phyloP scores from a whole-genome alignment of 2,329 filamentous ascomycete genomes.

The Huntiella omanensis region DNA sequence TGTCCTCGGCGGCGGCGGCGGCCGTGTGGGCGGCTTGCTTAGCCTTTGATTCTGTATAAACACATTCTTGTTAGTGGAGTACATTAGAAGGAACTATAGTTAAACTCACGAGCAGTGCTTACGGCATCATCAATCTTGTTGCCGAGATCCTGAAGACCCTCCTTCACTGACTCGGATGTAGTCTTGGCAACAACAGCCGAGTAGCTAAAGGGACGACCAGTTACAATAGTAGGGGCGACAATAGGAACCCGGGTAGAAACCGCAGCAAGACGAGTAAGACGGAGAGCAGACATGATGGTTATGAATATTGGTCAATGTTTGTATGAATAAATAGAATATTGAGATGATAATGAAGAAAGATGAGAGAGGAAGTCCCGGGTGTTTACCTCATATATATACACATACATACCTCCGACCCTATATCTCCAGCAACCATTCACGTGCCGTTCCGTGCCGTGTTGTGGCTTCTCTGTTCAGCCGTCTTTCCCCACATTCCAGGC shows the following conservation, averaged over 20 bases:
- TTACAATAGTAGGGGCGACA: conserved; percentile 19
- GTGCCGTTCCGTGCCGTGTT: conserved; percentile 6
- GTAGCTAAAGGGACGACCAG: conserved; percentile 32
- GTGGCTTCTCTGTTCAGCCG: neutral
- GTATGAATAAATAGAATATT: neutral
- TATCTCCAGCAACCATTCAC: neutral
- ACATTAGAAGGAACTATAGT: neutral
- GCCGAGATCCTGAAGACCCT: conserved; percentile 36
- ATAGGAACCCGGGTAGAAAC: conserved; percentile 1
- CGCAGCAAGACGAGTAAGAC: conserved; percentile 23
- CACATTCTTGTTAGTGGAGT: neutral
- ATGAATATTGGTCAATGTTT: neutral
- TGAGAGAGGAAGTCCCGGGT: neutral
- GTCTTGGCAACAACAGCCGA: conserved; percentile 27
- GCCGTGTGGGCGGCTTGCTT: conserved; percentile 18
- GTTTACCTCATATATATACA: no score
- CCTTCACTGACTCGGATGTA: conserved; percentile 36
- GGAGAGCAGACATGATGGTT: conserved; percentile 6
- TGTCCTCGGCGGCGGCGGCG: conserved; percentile 16
- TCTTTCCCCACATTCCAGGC: neutral
- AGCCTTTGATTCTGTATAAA: conserved; percentile 12
- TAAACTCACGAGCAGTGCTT: conserved; percentile 33
- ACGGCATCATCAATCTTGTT: conserved; percentile 45
- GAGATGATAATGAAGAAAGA: neutral
- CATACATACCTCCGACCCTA: no score